Conservation (phyloP, 73 alveolate species). For the Effrenium voratum region DNA sequence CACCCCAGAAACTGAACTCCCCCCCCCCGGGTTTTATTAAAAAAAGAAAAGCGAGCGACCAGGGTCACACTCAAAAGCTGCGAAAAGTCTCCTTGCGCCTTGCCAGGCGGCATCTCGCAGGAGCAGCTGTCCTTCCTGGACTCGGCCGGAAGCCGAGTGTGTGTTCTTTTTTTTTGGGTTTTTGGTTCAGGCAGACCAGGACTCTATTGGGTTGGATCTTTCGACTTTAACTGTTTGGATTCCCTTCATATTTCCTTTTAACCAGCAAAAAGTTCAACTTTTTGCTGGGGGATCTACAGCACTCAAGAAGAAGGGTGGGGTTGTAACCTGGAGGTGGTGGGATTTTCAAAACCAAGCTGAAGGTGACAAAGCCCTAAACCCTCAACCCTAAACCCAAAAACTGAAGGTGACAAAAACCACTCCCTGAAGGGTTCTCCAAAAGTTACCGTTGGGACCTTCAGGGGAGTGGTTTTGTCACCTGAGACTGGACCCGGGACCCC, state of each 20-base stretch:
- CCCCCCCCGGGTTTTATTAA: neutral
- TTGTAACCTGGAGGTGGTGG: neutral
- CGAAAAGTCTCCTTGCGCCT: neutral
- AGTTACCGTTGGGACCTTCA: no score
- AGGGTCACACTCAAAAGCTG: neutral
- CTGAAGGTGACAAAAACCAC: no score
- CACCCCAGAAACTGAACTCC: neutral
- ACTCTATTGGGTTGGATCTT: neutral
- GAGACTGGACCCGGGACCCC: no score
- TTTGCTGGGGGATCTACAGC: neutral
- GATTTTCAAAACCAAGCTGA: neutral
- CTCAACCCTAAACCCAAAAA: neutral
- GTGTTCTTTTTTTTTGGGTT: neutral
- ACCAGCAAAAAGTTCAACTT: no score
- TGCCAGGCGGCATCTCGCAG: constrained; percentile 38
- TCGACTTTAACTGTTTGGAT: neutral
- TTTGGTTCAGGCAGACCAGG: neutral
- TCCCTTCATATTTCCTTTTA: no score
- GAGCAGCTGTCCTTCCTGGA: constrained; percentile 64
- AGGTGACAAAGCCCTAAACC: neutral
- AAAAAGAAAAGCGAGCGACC: neutral
- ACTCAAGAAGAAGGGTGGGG: neutral
- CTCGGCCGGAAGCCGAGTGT: neutral
- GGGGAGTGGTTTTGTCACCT: no score
- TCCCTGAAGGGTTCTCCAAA: no score